Evolutionary conservation across 129 eudicot genomes (phyloP).

Genomic region (Flaveria linearis): DNA sequence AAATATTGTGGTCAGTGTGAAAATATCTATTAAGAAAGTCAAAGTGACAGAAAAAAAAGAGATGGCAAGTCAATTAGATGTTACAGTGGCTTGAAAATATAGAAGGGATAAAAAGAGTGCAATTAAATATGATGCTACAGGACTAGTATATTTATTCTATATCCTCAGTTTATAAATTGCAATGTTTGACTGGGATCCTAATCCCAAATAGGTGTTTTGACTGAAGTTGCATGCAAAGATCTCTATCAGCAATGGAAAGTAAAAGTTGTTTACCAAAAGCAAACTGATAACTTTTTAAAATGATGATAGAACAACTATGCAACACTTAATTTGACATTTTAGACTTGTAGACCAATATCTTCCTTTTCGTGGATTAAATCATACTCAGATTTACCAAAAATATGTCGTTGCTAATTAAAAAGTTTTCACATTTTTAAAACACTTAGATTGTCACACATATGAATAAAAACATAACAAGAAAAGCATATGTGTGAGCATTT

Average conservation of each 20-base stretch:
- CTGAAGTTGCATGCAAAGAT: background rate
- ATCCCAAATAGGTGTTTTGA: background rate
- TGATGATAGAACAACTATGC: background rate
- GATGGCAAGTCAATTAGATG: background rate
- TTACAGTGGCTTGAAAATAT: background rate
- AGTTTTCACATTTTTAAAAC: background rate
- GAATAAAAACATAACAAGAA: background rate
- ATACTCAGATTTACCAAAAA: background rate
- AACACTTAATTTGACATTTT: background rate
- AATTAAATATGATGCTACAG: background rate
- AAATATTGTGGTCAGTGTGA: conserved; percentile 5
- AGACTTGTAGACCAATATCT: background rate
- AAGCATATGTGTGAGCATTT: background rate
- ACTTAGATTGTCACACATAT: background rate
- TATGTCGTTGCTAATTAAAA: background rate
- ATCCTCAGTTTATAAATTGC: background rate
- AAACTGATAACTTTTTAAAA: background rate
- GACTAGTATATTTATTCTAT: background rate
- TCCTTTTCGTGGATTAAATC: background rate
- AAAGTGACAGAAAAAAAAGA: background rate
- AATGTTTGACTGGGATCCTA: background rate
- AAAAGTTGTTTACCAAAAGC: background rate
- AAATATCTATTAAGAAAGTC: background rate
- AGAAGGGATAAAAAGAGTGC: background rate
- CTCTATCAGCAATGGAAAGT: background rate